Evolutionary conservation across 169 alveolate species (phyloP).

Genomic region (Plasmodium knowlesi): DNA sequence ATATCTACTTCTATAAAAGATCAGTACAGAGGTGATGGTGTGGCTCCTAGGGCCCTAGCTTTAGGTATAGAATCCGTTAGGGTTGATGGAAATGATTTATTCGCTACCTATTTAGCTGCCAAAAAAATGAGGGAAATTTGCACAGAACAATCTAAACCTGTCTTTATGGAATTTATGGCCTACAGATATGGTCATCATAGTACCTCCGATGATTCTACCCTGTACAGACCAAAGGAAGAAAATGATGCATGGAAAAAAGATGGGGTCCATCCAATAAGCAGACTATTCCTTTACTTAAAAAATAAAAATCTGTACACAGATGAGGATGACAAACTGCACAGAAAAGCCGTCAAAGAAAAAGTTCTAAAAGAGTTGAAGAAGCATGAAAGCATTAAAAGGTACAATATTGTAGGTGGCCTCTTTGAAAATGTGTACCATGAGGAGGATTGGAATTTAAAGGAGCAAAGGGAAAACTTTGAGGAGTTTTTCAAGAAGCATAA

Average conservation of each 20-base stretch:
- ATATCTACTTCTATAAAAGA: constrained; percentile 95
- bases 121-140: constrained; percentile 91
- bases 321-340: constrained; percentile 78
- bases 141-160: constrained; percentile 89
- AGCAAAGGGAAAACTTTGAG: constrained; percentile 65
- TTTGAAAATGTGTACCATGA: constrained; percentile 93
- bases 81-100: constrained; percentile 93
- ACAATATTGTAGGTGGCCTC: constrained; percentile 81
- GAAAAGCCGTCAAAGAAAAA: constrained; percentile 82
- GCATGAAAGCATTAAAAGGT: constrained; percentile 78
- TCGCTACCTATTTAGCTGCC: constrained; percentile 94
- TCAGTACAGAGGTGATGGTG: constrained; percentile 96
- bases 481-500: constrained; percentile 45
- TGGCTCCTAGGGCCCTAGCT: constrained; percentile 95
- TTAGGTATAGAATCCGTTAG: constrained; percentile 93
- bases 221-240: constrained; percentile 92
- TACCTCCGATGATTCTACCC: constrained; percentile 94
- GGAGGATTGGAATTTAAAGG: constrained; percentile 84
- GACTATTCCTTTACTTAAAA: constrained; percentile 79
- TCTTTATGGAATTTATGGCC: constrained; percentile 93
- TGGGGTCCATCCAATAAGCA: constrained; percentile 88
- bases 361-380: constrained; percentile 85
- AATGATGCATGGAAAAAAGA: constrained; percentile 88
- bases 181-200: constrained; percentile 97
- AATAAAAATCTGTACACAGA: constrained; percentile 79